A percentile compares a stretch with the other conserved stretches of the same genome.
Evolutionary conservation across 345 rosid genomes (phyloP).

Genomic region (Tarenaya hassleriana): DNA sequence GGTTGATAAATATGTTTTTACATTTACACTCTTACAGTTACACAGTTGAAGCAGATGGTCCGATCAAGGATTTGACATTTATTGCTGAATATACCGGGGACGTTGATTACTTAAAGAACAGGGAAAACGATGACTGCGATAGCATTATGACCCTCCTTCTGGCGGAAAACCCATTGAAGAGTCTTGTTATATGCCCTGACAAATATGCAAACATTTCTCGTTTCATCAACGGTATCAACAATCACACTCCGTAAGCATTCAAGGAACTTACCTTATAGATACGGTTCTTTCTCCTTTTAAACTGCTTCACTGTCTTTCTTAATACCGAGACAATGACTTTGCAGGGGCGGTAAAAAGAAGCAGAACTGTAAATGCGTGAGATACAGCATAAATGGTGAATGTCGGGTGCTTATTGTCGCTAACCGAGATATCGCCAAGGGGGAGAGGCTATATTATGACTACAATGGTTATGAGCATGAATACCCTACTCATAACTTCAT

Average conservation of each 20-base stretch:
- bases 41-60: slow-evolving; percentile 83
- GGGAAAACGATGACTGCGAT: slow-evolving; percentile 82
- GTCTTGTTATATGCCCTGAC: slow-evolving; percentile 86
- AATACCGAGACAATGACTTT: slow-evolving; percentile 21
- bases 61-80: slow-evolving; percentile 77
- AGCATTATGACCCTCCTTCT: slow-evolving; percentile 88
- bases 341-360: slow-evolving; percentile 88
- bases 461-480: slow-evolving; percentile 87
- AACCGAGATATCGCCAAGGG: slow-evolving; percentile 77
- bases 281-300: neutral
- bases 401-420: slow-evolving; percentile 82
- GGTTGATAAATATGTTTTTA: slow-evolving; percentile 16
- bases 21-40: slow-evolving; percentile 42
- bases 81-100: slow-evolving; percentile 86
- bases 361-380: slow-evolving; percentile 95
- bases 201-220: slow-evolving; percentile 85
- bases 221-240: slow-evolving; percentile 86
- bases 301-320: neutral
- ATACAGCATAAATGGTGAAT: slow-evolving; percentile 70
- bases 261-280: slow-evolving; percentile 5
- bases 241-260: slow-evolving; percentile 62
- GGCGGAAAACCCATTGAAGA: slow-evolving; percentile 51
- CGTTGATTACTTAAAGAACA: slow-evolving; percentile 70
- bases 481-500: slow-evolving; percentile 91
- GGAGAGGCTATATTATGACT: slow-evolving; percentile 91